Conservation (phyloP, 1,139 yeast genomes). For the Pneumocystis oryctolagi region DNA sequence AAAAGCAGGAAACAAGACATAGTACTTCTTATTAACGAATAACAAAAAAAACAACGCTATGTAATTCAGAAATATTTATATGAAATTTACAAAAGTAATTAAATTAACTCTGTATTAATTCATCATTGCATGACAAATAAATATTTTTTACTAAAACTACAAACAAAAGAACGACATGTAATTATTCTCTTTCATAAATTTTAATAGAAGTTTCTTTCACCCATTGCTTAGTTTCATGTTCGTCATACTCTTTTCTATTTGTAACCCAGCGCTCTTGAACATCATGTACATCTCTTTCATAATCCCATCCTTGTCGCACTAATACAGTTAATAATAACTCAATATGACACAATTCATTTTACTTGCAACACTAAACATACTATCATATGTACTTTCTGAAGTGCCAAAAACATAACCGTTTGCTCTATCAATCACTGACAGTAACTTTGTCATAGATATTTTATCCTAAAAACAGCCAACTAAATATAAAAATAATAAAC, state of each 20-base stretch:
- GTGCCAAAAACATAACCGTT: constrained; percentile 88
- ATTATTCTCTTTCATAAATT: neutral
- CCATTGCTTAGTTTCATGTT: constrained; percentile 38
- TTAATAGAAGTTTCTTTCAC: constrained; percentile 17
- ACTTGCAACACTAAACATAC: constrained; percentile 89
- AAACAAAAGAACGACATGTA: neutral
- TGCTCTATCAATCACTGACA: constrained; percentile 71
- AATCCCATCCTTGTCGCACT: constrained; percentile 49
- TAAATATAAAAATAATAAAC: neutral
- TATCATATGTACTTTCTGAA: constrained; percentile 87
- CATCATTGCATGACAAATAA: neutral
- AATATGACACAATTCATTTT: neutral
- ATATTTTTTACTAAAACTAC: neutral
- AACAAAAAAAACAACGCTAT: neutral
- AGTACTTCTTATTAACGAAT: neutral
- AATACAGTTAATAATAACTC: neutral
- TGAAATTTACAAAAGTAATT: neutral
- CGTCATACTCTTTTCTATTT: constrained; percentile 60
- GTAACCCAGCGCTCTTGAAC: constrained; percentile 95
- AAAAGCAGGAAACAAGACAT: neutral
- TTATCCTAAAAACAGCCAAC: constrained; percentile 1
- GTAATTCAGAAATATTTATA: neutral
- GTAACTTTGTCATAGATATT: constrained; percentile 69
- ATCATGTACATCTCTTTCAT: constrained; percentile 38
- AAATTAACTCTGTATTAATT: neutral